A percentile compares a stretch with the other conserved stretches of the same genome.
Evolutionary conservation across 176 grass and related monocot genomes (phyloP).

Genomic region (Typha latifolia): DNA sequence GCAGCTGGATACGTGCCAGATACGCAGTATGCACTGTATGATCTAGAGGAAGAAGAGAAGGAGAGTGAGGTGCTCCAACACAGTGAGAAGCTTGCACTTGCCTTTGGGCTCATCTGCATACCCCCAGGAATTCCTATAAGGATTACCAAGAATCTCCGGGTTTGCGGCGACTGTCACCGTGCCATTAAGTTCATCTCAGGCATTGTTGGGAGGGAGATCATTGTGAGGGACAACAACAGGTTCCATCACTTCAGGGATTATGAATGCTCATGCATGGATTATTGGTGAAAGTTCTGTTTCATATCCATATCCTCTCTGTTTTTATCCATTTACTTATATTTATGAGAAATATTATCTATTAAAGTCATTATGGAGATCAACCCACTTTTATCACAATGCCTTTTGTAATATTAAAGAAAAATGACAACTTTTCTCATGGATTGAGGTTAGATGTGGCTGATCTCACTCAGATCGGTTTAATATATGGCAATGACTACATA

Average conservation of each 20-base stretch:
- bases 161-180: slow-evolving; percentile 65
- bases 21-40: slow-evolving; percentile 54
- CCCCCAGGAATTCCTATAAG: slow-evolving; percentile 48
- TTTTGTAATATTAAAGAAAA: too few relatives aligned
- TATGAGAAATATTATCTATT: too few relatives aligned
- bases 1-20: slow-evolving; percentile 62
- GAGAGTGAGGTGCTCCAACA: slow-evolving; percentile 78
- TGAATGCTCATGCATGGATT: slow-evolving; percentile 69
- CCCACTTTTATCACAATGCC: too few relatives aligned
- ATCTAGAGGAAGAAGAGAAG: slow-evolving; percentile 91
- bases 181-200: slow-evolving; percentile 80
- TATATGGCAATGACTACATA: too few relatives aligned
- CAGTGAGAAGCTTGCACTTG: slow-evolving; percentile 83
- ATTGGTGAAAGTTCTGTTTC: slow-evolving; percentile 45
- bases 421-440: too few relatives aligned
- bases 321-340: too few relatives aligned
- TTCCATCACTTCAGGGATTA: slow-evolving; percentile 79
- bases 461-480: too few relatives aligned
- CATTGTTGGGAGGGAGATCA: slow-evolving; percentile 57
- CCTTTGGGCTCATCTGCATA: slow-evolving; percentile 72
- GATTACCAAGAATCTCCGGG: slow-evolving; percentile 72
- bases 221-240: slow-evolving; percentile 76
- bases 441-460: too few relatives aligned
- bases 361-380: too few relatives aligned
- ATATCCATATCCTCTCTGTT: too few relatives aligned